Evolutionary conservation across 2,329 filamentous ascomycete genomes (phyloP), one percentile per base, ranked within the genome.

Genomic region (Colletotrichum nymphaeae): DNA sequence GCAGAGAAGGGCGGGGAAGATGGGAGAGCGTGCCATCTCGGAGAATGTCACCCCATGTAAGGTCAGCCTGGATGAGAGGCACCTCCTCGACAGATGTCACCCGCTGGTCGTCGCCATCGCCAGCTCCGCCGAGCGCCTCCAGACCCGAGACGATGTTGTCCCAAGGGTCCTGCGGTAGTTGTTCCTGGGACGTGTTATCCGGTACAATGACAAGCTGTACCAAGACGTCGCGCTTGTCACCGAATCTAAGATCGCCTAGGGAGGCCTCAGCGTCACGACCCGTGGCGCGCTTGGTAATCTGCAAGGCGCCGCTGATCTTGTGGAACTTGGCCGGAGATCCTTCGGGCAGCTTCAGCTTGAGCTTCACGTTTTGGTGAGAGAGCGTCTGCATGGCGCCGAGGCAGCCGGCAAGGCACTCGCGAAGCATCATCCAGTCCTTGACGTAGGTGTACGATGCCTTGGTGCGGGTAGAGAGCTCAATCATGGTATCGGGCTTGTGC

Each of bases 401-500:
- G 79, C 96, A 98, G 56, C 97, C 97, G 28, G 95, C 97, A 57
- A 98, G 89, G 81, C 97, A 98, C 82, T 99, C 97, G 32, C 97
- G 93, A 46, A 99, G 89, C 96, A 98, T 99, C 96, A 98, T 98
- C 97, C 97, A 99, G 82, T 99, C 97, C 84, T 98, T 99, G 77
- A 99, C 95, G 79, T 98, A 99, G 1, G 95, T 97, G 80, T 98
- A 99, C 1, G 95, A 97, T 5, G 95, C 97, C 85, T 98, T 99
- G 4, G 97, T 99, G 74, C 95, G 90, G 7, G 94, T 97, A 0
- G 97, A 98, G 14, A 99, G 87, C 83, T 98, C 96, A 75, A 99
- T 98, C 95, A 99, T 97, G 1, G 95, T 98, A 80, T 99, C 97
- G 5, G 97, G 97, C 84, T 98, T 98, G 84, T 99, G 97, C 0